Conservation (phyloP, 208 protist species). For the Entamoeba histolytica region DNA sequence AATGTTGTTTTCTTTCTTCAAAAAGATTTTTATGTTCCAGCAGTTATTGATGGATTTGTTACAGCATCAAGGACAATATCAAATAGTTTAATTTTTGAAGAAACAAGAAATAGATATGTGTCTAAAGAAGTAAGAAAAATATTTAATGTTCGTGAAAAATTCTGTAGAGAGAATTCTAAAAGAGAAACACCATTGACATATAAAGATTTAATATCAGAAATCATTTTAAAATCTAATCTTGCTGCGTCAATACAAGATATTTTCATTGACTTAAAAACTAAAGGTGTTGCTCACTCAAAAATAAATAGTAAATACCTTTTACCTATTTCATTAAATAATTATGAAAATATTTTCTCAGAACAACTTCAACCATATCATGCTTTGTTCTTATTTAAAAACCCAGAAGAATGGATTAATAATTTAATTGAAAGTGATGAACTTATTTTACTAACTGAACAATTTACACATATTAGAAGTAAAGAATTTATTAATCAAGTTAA, state of each 20-base stretch:
- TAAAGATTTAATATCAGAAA: neutral
- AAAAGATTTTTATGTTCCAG: neutral
- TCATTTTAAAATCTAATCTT: neutral
- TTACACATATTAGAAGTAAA: neutral
- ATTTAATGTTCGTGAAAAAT: neutral
- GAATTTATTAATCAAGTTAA: neutral
- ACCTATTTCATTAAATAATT: neutral
- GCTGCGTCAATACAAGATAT: neutral
- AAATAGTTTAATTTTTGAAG: neutral
- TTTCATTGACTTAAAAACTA: neutral
- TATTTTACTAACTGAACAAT: neutral
- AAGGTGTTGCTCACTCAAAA: neutral
- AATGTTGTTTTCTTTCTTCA: neutral
- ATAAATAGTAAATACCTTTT: neutral
- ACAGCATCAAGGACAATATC: neutral
- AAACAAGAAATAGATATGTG: neutral
- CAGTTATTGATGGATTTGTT: neutral
- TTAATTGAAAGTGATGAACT: neutral
- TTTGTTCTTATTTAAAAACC: neutral
- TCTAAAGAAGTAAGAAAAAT: neutral
- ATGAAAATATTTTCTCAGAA: neutral
- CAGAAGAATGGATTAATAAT: neutral
- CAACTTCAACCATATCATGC: neutral
- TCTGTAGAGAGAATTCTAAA: neutral
- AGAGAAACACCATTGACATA: neutral